Evolutionary conservation across 2,329 filamentous ascomycete genomes (phyloP).

Genomic region (Cladosporium halotolerans): DNA sequence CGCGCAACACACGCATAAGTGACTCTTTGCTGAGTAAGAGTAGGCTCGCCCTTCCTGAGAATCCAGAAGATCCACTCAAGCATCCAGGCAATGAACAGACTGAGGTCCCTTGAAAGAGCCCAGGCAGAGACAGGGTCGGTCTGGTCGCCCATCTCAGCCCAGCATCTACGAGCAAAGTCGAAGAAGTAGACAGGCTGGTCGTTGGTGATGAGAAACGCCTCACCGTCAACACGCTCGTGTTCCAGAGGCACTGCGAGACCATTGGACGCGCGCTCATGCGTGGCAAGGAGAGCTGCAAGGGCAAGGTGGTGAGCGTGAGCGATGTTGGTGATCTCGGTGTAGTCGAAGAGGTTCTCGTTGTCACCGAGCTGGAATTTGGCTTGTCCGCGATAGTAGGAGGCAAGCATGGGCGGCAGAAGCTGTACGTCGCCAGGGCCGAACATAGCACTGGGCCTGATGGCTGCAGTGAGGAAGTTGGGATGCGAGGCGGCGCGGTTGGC

Average conservation of each 20-base stretch:
- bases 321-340: constrained; percentile 48
- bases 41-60: constrained; percentile 38
- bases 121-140: constrained; percentile 34
- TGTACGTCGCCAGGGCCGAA: constrained; percentile 47
- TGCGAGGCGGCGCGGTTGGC: constrained; percentile 39
- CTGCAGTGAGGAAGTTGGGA: constrained; percentile 43
- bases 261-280: constrained; percentile 30
- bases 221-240: constrained; percentile 44
- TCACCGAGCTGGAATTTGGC: constrained; percentile 46
- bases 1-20: constrained; percentile 67
- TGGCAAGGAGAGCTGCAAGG: constrained; percentile 43
- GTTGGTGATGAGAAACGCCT: constrained; percentile 48
- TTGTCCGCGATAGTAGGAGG: constrained; percentile 42
- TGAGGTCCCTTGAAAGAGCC: constrained; percentile 37
- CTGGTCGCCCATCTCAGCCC: constrained; percentile 39
- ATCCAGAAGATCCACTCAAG: constrained; percentile 43
- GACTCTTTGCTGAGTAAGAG: constrained; percentile 44
- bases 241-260: constrained; percentile 36
- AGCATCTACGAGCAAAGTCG: constrained; percentile 44
- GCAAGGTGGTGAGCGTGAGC: constrained; percentile 48
- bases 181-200: constrained; percentile 46
- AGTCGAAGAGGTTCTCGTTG: constrained; percentile 50
- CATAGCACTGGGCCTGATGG: constrained; percentile 46
- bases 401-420: constrained; percentile 39
- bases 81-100: constrained; percentile 36